Evolutionary conservation across 164 flowering plant genomes (phyloP), one percentile per base, ranked within the genome.

Genomic region (Cinnamomum chago): DNA sequence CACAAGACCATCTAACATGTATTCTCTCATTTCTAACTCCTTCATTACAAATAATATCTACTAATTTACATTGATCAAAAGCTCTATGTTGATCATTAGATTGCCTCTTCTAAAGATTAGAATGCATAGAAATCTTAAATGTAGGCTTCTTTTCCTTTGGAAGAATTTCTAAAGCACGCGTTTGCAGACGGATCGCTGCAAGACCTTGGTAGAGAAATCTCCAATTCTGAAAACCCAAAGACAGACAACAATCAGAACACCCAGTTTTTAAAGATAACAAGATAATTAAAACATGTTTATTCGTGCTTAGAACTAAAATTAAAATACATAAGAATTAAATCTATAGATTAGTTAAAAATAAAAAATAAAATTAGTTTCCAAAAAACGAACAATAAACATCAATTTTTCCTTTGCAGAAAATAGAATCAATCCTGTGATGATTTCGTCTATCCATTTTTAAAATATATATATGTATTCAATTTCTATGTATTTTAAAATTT

Each of bases 91-190:
- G 9, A 40, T 40, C 47, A 40, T 7, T 40, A 40, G 47, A 40
- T 40, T 9, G 10, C 47, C 60, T 17, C 60, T 14, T 18, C 18
- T 11, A 13, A 55, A 15, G 6, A 55, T 13, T 55, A 15, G 0
- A 55, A 55, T 55, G 18, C 60, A 55, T 15, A 55, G n/a, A 55
- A 55, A 14, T 55, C 60, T 55, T 65, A 77, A 27, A 62, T 35
- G 50, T 51, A 30, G 68, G 50, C 72, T 18, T 75, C 76, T 73
- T 73, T 76, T 22, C 28, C 76, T 74, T 80, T 71, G 1, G 77
- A 80, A 2, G 78, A 33, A 18, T 30, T 67, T 18, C 50, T 67
- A n/a, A 30, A 30, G 47, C 47, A 30, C 11, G 5, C 47, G 28
- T 67, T 28, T 33, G 40, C 47, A 14, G 50, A 67, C 2, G 69